These are phyloP conservation scores for Fusarium pseudocircinatum DNA, from an alignment of 2,329 filamentous ascomycete genomes.

Conservation along the genomic window DNA sequence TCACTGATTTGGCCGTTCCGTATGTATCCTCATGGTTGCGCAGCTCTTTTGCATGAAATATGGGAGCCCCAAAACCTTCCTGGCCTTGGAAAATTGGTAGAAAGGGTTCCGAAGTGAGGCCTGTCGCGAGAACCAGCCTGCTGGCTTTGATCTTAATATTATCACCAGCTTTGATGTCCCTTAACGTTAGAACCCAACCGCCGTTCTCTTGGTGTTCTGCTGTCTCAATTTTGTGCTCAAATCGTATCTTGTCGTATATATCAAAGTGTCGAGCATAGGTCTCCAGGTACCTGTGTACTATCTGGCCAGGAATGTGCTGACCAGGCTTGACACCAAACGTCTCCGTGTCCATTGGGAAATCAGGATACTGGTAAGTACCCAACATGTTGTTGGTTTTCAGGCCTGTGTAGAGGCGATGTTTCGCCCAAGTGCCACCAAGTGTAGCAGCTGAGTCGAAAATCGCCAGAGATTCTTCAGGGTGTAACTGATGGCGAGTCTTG, in stretches of 20 bases:
- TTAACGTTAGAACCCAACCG: constrained; percentile 51
- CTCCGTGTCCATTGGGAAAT: constrained; percentile 73
- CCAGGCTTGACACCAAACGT: constrained; percentile 58
- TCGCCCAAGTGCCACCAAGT: constrained; percentile 76
- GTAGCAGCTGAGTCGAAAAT: constrained; percentile 67
- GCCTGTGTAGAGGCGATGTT: constrained; percentile 72
- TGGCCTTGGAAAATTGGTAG: constrained; percentile 59
- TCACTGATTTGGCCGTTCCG: constrained; percentile 54
- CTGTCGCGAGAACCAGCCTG: constrained; percentile 65
- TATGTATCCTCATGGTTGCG: constrained; percentile 52
- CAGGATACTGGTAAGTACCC: constrained; percentile 77
- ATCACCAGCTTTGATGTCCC: constrained; percentile 12
- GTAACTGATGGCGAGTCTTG: constrained; percentile 68
- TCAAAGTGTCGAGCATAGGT: constrained; percentile 56
- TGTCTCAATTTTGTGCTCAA: constrained; percentile 51
- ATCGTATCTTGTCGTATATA: constrained; percentile 53
- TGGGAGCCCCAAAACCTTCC: constrained; percentile 55
- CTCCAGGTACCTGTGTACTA: constrained; percentile 59
- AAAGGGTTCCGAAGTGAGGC: constrained; percentile 59
- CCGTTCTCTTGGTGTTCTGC: constrained; percentile 54
- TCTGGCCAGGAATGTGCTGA: constrained; percentile 59
- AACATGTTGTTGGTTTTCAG: constrained; percentile 79
- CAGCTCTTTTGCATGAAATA: constrained; percentile 63
- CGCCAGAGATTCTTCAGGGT: constrained; percentile 65
- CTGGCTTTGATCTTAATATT: constrained; percentile 49